Evolutionary conservation across 208 protist species (phyloP).

Genomic region (Trypanosoma cruzi): DNA sequence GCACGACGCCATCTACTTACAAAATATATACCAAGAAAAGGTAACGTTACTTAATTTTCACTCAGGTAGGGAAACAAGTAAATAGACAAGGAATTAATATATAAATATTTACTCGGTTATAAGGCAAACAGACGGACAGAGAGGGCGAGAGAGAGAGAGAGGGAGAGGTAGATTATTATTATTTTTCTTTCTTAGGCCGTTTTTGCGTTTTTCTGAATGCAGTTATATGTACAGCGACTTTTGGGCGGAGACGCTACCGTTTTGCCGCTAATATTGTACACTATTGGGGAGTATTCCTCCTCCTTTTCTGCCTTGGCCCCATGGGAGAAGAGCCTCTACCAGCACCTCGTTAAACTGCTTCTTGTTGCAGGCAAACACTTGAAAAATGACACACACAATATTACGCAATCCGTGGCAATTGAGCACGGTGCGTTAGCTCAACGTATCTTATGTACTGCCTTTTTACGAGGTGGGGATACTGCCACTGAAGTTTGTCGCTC

Average conservation of each 20-base stretch:
- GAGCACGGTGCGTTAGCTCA: conserved; percentile 35
- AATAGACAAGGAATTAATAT: too few species aligned
- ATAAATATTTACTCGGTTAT: too few species aligned
- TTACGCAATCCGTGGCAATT: neutral
- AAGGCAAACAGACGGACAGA: neutral
- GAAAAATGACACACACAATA: neutral
- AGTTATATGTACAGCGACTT: conserved; percentile 32
- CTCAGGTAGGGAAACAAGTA: too few species aligned
- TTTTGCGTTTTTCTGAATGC: conserved; percentile 28
- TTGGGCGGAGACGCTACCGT: conserved; percentile 38
- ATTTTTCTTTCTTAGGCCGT: neutral
- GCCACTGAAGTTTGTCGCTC: conserved; percentile 23
- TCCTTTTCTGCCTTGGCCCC: neutral
- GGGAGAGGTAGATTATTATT: neutral
- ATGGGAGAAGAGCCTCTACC: conserved; percentile 13
- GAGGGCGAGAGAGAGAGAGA: neutral
- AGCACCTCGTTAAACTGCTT: conserved; percentile 37
- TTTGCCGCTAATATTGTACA: conserved; percentile 36
- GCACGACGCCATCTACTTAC: neutral
- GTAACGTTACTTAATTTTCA: too few species aligned
- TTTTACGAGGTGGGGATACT: conserved; percentile 17
- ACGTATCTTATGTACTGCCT: conserved; percentile 38
- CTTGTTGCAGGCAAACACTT: conserved; percentile 28
- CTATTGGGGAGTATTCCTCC: neutral
- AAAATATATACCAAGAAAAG: too few species aligned